A percentile compares a stretch with the other conserved stretches of the same genome.
Conservation (phyloP, 2,329 filamentous ascomycete species). For the Monosporascus sp. region DNA sequence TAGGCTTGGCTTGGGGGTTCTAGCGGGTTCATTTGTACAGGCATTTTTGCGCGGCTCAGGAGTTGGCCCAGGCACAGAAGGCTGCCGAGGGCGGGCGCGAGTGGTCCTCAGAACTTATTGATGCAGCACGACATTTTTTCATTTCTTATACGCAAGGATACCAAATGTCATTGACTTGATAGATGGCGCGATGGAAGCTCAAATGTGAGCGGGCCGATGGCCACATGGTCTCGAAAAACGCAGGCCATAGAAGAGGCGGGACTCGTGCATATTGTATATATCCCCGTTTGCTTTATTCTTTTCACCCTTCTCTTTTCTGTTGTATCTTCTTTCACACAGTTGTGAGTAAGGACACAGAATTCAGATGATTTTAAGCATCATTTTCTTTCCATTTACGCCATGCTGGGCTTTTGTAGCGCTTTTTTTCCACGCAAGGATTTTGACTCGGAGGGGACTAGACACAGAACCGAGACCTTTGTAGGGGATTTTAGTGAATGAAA, state of each 20-base stretch:
- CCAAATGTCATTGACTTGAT: not conserved
- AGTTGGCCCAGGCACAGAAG: not conserved
- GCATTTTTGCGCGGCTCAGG: not conserved
- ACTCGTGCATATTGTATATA: not conserved
- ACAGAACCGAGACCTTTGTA: too few species aligned
- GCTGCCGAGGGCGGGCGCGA: not conserved
- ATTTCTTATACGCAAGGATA: not conserved
- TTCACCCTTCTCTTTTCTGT: not conserved
- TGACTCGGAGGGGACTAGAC: too few species aligned
- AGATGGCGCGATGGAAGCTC: not conserved
- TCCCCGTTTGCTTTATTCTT: not conserved
- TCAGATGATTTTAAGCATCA: not conserved
- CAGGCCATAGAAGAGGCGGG: not conserved
- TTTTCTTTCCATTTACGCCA: not conserved
- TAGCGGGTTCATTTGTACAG: not conserved
- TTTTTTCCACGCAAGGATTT: not conserved
- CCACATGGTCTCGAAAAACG: not conserved
- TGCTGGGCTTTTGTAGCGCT: not conserved
- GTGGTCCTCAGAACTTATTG: not conserved
- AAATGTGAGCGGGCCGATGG: not conserved
- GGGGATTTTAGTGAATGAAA: too few species aligned
- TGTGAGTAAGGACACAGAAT: too few species aligned
- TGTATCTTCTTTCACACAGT: not conserved
- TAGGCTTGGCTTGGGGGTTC: not conserved
- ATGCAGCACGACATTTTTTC: not conserved